Percentiles rank a stretch among this genome's conserved stretches.
Conservation (phyloP, 2,329 filamentous ascomycete genomes). For the Hymenoscyphus linearis region DNA sequence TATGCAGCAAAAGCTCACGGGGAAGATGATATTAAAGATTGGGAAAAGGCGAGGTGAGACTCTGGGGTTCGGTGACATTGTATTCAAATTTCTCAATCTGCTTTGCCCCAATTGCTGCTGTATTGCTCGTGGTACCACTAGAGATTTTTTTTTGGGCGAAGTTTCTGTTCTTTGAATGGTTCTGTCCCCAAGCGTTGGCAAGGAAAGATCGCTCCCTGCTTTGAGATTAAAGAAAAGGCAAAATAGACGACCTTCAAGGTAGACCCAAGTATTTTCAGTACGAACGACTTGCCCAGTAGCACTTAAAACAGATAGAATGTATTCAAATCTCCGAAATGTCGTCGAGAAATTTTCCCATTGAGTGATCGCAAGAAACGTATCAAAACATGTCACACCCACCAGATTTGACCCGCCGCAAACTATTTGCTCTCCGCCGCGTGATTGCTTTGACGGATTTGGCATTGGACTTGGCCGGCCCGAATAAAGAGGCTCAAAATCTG, state of each 20-base stretch:
- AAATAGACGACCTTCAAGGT: background rate
- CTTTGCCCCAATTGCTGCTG: too few species aligned
- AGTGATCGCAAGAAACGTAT: background rate
- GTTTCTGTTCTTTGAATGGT: too few species aligned
- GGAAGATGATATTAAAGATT: too few species aligned
- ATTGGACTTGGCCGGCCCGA: background rate
- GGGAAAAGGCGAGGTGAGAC: too few species aligned
- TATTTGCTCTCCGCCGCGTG: background rate
- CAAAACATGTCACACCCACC: background rate
- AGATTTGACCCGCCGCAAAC: background rate
- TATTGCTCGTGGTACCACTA: too few species aligned
- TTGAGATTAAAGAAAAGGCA: background rate
- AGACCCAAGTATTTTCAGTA: background rate
- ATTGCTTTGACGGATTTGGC: background rate
- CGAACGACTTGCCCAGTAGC: background rate
- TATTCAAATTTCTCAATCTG: too few species aligned
- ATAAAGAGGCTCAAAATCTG: background rate
- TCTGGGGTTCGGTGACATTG: too few species aligned
- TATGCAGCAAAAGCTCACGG: too few species aligned
- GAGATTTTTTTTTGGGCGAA: too few species aligned
- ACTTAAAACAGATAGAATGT: background rate
- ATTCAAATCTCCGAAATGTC: background rate
- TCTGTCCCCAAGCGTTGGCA: too few species aligned
- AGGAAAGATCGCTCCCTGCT: too few species aligned
- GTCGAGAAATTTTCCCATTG: background rate